These are phyloP conservation scores for Rhodotorula sp. DNA, from an alignment of 1,284 basidiomycete genomes.

Conservation along the genomic window DNA sequence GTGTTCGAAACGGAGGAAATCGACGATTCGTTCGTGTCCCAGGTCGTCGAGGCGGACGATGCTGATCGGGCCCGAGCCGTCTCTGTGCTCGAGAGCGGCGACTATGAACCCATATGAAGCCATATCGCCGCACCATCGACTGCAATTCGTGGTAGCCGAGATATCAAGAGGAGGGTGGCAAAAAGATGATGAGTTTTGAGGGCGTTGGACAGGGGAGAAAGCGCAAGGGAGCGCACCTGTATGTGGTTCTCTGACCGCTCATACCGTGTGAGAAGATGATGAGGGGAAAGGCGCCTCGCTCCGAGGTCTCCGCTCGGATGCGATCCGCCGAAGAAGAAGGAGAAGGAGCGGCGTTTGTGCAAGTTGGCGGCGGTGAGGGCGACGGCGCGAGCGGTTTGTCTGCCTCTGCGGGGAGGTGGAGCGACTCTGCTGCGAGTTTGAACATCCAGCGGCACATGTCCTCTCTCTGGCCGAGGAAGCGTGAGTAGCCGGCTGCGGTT, in stretches of 20 bases:
- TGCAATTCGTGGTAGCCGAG: slow-evolving; percentile 41
- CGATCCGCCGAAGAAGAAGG: background rate
- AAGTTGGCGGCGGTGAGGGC: background rate
- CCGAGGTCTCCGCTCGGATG: background rate
- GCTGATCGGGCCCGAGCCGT: slow-evolving; percentile 63
- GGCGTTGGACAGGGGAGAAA: too few species aligned
- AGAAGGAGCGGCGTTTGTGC: background rate
- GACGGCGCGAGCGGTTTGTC: slow-evolving; percentile 8
- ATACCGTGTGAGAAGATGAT: slow-evolving; percentile 79
- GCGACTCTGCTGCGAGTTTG: slow-evolving; percentile 10
- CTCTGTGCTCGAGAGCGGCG: slow-evolving; percentile 72
- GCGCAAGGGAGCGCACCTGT: slow-evolving; percentile 46
- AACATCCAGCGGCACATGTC: slow-evolving; percentile 13
- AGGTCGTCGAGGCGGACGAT: slow-evolving; percentile 33
- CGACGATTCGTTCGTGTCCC: slow-evolving; percentile 30
- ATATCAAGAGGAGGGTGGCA: too few species aligned
- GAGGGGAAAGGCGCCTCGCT: slow-evolving; percentile 53
- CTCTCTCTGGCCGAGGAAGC: slow-evolving; percentile 12
- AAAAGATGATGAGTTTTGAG: background rate
- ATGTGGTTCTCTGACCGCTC: slow-evolving; percentile 66
- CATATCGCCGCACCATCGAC: slow-evolving; percentile 66
- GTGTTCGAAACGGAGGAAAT: slow-evolving; percentile 57
- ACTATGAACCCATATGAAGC: slow-evolving; percentile 73
- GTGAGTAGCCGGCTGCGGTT: slow-evolving; percentile 23
- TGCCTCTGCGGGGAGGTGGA: slow-evolving; percentile 15